phyloP scores from a whole-genome alignment of 305 asterid genomes.

The Lippia alba region DNA sequence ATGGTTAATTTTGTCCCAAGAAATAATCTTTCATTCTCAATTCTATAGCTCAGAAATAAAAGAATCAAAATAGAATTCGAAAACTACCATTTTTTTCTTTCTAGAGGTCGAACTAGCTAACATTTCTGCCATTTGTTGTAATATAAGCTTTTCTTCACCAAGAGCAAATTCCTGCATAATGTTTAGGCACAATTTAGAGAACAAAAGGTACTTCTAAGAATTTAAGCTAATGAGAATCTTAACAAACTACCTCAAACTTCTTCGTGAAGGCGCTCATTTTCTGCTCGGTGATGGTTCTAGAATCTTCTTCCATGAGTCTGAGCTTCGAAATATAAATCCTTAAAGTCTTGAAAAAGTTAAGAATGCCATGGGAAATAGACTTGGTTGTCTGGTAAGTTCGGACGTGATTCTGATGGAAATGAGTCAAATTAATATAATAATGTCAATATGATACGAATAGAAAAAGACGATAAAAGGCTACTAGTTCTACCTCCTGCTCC shows the following conservation, averaged over 20 bases:
- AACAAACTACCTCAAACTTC: conserved; percentile 64
- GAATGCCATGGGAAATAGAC: conserved; percentile 47
- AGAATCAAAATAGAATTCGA: neutral
- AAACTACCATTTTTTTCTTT: conserved; percentile 71
- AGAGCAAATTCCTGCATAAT: conserved; percentile 69
- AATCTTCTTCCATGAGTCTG: conserved; percentile 74
- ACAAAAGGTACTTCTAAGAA: neutral
- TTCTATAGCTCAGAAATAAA: neutral
- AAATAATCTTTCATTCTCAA: neutral
- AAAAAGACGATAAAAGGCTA: conserved; percentile 1
- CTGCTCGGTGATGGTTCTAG: conserved; percentile 57
- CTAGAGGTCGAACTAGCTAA: conserved; percentile 73
- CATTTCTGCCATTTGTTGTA: conserved; percentile 73
- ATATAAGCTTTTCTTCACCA: conserved; percentile 70
- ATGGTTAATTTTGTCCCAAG: neutral
- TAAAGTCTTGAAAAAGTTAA: conserved; percentile 52
- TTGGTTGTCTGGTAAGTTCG: conserved; percentile 46
- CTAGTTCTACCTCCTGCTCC: conserved; percentile 48
- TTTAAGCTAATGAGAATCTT: neutral
- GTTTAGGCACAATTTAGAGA: neutral
- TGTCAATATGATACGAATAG: neutral
- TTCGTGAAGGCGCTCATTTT: conserved; percentile 63
- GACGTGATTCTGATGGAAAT: conserved; percentile 45
- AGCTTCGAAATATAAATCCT: conserved; percentile 59
- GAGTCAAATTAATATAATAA: neutral